A percentile compares a stretch with the other conserved stretches of the same genome.
These are phyloP conservation scores for Pseudogymnoascus sp. DNA, from an alignment of 2,329 filamentous ascomycete species.

Conservation along the genomic window DNA sequence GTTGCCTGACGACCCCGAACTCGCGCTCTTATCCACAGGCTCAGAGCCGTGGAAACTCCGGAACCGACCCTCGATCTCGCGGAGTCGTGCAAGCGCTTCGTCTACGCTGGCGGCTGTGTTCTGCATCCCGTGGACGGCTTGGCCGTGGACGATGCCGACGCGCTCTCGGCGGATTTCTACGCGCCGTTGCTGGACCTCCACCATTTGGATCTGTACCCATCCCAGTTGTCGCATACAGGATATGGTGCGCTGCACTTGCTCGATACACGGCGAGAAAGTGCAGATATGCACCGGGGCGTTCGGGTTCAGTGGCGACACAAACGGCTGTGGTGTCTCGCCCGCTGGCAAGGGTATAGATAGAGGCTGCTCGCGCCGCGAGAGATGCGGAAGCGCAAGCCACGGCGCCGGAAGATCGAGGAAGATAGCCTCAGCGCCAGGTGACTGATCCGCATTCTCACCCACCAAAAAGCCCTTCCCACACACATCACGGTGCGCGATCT, in stretches of 20 bases:
- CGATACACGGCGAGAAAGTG: conserved; percentile 94
- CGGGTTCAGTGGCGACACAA: conserved; percentile 61
- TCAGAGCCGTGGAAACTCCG: conserved; percentile 52
- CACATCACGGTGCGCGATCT: conserved; percentile 71
- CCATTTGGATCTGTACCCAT: conserved; percentile 91
- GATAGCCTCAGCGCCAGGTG: conserved; percentile 60
- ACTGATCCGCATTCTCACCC: conserved; percentile 32
- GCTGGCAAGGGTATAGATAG: background rate
- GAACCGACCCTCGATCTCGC: conserved; percentile 63
- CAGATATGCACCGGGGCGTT: conserved; percentile 71
- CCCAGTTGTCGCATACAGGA: conserved; percentile 70
- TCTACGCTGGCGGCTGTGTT: conserved; percentile 62
- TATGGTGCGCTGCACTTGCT: conserved; percentile 85
- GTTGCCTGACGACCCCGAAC: conserved; percentile 15
- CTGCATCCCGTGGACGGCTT: conserved; percentile 50
- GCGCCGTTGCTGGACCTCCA: conserved; percentile 73
- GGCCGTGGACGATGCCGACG: conserved; percentile 55
- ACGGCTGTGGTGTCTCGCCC: conserved; percentile 28
- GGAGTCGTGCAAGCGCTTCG: conserved; percentile 68
- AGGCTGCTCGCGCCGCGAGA: conserved; percentile 49
- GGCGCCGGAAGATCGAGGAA: conserved; percentile 78
- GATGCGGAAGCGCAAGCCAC: conserved; percentile 70
- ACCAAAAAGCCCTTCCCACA: conserved; percentile 68
- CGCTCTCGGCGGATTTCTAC: conserved; percentile 78
- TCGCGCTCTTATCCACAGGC: conserved; percentile 14